Evolutionary conservation across 768 basidiomycete species (phyloP).

Genomic region (Holtermannia corniformis): DNA sequence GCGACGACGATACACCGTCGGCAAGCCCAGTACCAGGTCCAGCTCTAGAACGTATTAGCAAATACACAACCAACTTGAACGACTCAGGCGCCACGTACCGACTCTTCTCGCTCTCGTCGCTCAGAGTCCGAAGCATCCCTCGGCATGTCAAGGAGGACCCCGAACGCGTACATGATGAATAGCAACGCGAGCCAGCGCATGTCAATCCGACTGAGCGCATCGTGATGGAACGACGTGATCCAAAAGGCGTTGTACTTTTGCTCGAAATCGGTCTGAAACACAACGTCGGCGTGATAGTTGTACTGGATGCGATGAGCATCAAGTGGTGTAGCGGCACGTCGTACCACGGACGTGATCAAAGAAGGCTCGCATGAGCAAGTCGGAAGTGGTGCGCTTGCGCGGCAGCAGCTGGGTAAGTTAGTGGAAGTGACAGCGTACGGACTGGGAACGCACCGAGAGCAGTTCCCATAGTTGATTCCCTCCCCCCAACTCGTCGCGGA

Average conservation of each 20-base stretch:
- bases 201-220: constrained; percentile 13
- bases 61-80: neutral
- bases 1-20: constrained; percentile 13
- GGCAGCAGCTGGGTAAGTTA: constrained; percentile 2
- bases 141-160: constrained; percentile 13
- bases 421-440: constrained; percentile 8
- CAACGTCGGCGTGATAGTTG: constrained; percentile 16
- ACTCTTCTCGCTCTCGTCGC: constrained; percentile 1
- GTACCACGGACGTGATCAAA: constrained; percentile 14
- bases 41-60: constrained; percentile 10
- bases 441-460: neutral
- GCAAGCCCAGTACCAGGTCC: constrained; percentile 19
- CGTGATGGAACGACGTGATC: constrained; percentile 5
- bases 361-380: constrained; percentile 10
- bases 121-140: neutral
- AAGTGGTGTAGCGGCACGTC: neutral
- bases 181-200: constrained; percentile 15
- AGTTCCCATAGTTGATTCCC: neutral
- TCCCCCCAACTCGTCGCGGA: constrained; percentile 1
- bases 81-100: neutral
- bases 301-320: neutral
- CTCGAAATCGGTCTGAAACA: constrained; percentile 21
- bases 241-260: constrained; percentile 18
- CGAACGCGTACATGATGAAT: constrained; percentile 20
- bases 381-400: constrained; percentile 6